Conservation (phyloP, 257 asterid species). For the Verbascum thapsus region DNA sequence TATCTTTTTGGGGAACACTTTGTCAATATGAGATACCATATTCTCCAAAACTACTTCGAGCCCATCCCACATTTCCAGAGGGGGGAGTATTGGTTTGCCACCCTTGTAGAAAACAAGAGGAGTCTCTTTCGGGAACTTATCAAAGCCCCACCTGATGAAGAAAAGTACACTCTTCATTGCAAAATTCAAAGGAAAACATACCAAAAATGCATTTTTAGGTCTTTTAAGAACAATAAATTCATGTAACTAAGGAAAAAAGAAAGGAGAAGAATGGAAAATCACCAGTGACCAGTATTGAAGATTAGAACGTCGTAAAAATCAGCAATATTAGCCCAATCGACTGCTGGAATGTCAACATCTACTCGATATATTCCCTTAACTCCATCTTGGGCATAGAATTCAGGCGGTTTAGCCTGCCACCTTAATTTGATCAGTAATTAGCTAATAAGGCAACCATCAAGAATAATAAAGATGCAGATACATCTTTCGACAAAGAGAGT, state of each 20-base stretch:
- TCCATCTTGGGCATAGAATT: slow-evolving; percentile 46
- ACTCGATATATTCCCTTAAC: slow-evolving; percentile 71
- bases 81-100: slow-evolving; percentile 73
- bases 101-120: slow-evolving; percentile 81
- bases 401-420: slow-evolving; percentile 73
- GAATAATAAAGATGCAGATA: slow-evolving; percentile 26
- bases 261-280: slow-evolving; percentile 38
- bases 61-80: slow-evolving; percentile 68
- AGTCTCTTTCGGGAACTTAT: slow-evolving; percentile 82
- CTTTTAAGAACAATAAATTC: not conserved
- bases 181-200: not conserved
- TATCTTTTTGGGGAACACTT: slow-evolving; percentile 53
- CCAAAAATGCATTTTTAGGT: too few relatives aligned
- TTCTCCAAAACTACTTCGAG: slow-evolving; percentile 64
- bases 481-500: slow-evolving; percentile 17
- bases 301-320: slow-evolving; percentile 77
- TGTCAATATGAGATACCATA: slow-evolving; percentile 69
- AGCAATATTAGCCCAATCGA: slow-evolving; percentile 75
- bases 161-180: slow-evolving; percentile 21
- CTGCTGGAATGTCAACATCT: slow-evolving; percentile 84
- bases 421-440: slow-evolving; percentile 66
- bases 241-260: slow-evolving; percentile 2
- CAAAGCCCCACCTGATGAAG: slow-evolving; percentile 81
- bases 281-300: slow-evolving; percentile 98
- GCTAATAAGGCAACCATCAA: slow-evolving; percentile 53